Percentiles rank a stretch among this genome's conserved stretches.
Conservation (phyloP, 73 alveolate genomes). For the Symbiodinium natans region DNA sequence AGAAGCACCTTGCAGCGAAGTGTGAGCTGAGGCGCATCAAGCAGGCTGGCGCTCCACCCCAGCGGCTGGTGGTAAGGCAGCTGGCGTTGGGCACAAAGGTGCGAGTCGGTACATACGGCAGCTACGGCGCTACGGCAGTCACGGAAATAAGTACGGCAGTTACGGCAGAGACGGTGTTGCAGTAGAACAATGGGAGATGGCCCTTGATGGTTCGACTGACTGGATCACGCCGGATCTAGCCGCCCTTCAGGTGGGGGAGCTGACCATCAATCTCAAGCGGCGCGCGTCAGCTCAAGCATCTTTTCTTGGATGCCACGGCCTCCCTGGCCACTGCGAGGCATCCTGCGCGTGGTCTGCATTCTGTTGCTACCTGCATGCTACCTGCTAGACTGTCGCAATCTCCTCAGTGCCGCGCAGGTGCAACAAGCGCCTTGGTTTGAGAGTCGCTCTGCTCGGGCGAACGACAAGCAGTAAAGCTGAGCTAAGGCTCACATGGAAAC, state of each 20-base stretch:
- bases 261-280: conserved; percentile 40
- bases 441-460: too few relatives aligned
- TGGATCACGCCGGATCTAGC: neutral
- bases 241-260: neutral
- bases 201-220: neutral
- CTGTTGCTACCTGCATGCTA: neutral
- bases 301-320: conserved; percentile 20
- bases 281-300: conserved; percentile 73
- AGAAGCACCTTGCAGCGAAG: neutral
- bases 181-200: neutral
- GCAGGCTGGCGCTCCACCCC: neutral
- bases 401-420: neutral
- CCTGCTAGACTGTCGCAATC: neutral
- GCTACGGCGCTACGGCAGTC: too few relatives aligned
- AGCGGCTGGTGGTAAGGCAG: conserved; percentile 34
- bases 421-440: neutral
- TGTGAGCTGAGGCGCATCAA: neutral
- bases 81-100: conserved; percentile 59
- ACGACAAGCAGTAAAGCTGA: neutral
- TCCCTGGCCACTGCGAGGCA: neutral
- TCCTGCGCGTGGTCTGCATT: neutral
- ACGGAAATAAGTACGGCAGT: too few relatives aligned
- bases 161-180: too few relatives aligned
- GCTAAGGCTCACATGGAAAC: conserved; percentile 59
- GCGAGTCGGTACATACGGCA: neutral